phyloP scores from a whole-genome alignment of 1,139 yeast genomes.

The Taphrina deformans region DNA sequence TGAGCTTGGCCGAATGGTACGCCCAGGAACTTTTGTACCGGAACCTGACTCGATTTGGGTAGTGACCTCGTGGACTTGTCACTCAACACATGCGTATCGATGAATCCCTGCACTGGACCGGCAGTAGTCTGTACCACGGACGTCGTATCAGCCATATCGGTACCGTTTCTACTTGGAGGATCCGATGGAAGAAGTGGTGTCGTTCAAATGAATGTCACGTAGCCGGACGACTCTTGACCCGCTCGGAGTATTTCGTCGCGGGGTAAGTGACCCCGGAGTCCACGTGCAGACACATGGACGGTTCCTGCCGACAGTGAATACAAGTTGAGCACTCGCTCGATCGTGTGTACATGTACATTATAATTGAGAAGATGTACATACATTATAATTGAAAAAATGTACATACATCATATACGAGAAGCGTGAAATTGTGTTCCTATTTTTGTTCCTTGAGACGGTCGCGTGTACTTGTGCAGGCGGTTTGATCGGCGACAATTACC shows the following conservation, averaged over 20 bases:
- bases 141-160: constrained; percentile 20
- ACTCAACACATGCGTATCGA: constrained; percentile 19
- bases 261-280: neutral
- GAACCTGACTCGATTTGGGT: neutral
- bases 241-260: neutral
- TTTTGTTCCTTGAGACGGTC: too few relatives aligned
- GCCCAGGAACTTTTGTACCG: constrained; percentile 28
- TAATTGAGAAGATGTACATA: too few relatives aligned
- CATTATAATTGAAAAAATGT: too few relatives aligned
- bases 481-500: too few relatives aligned
- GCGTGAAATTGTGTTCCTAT: too few relatives aligned
- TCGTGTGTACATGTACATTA: too few relatives aligned
- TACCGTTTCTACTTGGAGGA: too few relatives aligned
- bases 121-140: constrained; percentile 10
- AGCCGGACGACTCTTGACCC: neutral
- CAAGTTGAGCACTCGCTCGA: too few relatives aligned
- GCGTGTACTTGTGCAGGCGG: too few relatives aligned
- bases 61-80: constrained; percentile 5
- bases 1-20: constrained; percentile 22
- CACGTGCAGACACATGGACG: neutral
- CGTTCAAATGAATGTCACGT: too few relatives aligned
- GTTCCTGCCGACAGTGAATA: neutral
- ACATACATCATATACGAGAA: too few relatives aligned
- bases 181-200: too few relatives aligned
- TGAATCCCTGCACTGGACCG: constrained; percentile 29